phyloP scores from a whole-genome alignment of 1,284 basidiomycete genomes.

The Boletus sp. region DNA sequence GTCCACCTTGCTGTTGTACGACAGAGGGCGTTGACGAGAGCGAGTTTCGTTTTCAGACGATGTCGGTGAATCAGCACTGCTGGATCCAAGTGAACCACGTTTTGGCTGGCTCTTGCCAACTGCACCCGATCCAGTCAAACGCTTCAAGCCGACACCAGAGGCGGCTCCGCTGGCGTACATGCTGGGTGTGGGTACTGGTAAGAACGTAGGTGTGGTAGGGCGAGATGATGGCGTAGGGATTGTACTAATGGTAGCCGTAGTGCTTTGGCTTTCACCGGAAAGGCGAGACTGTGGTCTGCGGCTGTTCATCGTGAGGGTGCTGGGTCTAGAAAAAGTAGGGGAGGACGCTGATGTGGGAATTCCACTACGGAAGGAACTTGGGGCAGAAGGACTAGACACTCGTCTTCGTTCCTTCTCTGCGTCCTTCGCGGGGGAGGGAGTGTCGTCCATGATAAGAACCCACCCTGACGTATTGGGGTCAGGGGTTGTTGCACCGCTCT shows the following conservation, averaged over 20 bases:
- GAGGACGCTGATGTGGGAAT: conserved; percentile 38
- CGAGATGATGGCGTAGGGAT: conserved; percentile 67
- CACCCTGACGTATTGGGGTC: conserved; percentile 65
- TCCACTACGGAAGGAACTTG: conserved; percentile 39
- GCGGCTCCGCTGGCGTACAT: conserved; percentile 40
- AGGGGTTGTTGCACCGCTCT: conserved; percentile 45
- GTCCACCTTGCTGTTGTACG: conserved; percentile 37
- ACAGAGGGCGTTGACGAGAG: conserved; percentile 36
- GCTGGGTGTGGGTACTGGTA: conserved; percentile 58
- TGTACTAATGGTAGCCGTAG: conserved; percentile 54
- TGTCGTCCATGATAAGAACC: conserved; percentile 81
- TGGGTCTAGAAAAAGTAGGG: conserved; percentile 35
- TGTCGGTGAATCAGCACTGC: conserved; percentile 33
- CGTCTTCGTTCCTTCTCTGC: conserved; percentile 53
- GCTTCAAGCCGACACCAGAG: conserved; percentile 48
- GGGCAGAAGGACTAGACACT: conserved; percentile 53
- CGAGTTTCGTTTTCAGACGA: conserved; percentile 30
- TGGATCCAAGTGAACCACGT: conserved; percentile 56
- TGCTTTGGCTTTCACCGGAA: conserved; percentile 55
- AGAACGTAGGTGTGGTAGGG: conserved; percentile 69
- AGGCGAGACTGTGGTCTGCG: conserved; percentile 66
- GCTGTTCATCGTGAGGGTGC: conserved; percentile 38
- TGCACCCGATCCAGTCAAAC: conserved; percentile 47
- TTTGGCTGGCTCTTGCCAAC: conserved; percentile 46
- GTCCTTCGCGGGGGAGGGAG: conserved; percentile 62